Percentiles rank a stretch among this genome's conserved stretches.
phyloP scores from a whole-genome alignment of 2,329 filamentous ascomycete species.

The Cytospora paraplurivora region DNA sequence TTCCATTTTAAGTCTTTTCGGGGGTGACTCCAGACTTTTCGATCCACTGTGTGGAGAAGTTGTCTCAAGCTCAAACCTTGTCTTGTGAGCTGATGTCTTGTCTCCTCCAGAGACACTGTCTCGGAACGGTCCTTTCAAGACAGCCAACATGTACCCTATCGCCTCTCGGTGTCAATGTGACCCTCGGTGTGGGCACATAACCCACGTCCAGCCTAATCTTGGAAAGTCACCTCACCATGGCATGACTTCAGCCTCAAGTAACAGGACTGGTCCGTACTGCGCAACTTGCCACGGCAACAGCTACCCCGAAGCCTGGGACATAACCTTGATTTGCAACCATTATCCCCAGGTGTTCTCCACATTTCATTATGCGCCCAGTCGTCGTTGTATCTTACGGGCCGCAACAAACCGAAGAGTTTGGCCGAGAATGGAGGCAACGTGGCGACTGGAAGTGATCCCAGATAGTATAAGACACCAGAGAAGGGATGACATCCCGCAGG shows the following conservation, averaged over 20 bases:
- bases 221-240: too few relatives aligned
- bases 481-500: background rate
- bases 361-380: slow-evolving; percentile 15
- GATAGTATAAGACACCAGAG: background rate
- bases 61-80: too few relatives aligned
- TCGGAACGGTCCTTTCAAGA: too few relatives aligned
- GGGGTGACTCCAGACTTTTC: too few relatives aligned
- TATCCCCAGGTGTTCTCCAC: slow-evolving; percentile 21
- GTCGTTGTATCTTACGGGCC: slow-evolving; percentile 16
- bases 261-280: background rate
- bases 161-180: too few relatives aligned
- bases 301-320: slow-evolving; percentile 19
- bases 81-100: too few relatives aligned
- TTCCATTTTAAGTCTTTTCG: too few relatives aligned
- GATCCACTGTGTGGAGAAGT: too few relatives aligned
- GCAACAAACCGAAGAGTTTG: slow-evolving; percentile 11
- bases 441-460: background rate
- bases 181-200: too few relatives aligned
- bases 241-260: background rate
- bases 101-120: too few relatives aligned
- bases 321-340: background rate
- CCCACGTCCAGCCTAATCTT: too few relatives aligned
- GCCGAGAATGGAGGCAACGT: background rate
- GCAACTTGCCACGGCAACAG: slow-evolving; percentile 10
- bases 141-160: too few relatives aligned